phyloP scores from a whole-genome alignment of 192 early-diverging fungal species.

The Podochytrium sp. region DNA sequence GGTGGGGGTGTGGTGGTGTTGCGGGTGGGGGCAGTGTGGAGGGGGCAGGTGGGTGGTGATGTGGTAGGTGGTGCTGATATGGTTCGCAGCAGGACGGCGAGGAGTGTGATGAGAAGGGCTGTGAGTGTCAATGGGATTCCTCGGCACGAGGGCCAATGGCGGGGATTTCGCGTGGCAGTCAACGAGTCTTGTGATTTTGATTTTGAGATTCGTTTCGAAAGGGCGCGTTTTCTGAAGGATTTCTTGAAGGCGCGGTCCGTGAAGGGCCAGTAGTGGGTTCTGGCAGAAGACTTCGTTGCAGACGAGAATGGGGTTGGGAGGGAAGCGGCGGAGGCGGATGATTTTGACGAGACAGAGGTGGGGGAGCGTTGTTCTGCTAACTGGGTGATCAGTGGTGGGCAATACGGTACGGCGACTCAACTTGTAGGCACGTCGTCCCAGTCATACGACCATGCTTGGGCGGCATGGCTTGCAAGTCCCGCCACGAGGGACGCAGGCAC shows the following conservation, averaged over 20 bases:
- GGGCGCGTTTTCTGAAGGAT: background rate
- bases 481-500: background rate
- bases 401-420: background rate
- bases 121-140: too few species aligned
- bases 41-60: background rate
- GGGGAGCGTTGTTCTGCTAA: background rate
- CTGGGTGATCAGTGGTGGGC: background rate
- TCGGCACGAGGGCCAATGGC: too few species aligned
- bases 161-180: too few species aligned
- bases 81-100: background rate
- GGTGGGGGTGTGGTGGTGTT: background rate
- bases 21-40: background rate
- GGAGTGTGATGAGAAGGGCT: background rate
- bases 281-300: background rate
- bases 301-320: background rate
- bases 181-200: too few species aligned
- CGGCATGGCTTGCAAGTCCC: too few species aligned
- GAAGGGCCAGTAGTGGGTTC: slow-evolving; percentile 2
- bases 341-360: background rate
- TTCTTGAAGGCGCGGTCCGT: background rate
- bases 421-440: background rate
- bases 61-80: background rate
- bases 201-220: too few species aligned
- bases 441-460: background rate
- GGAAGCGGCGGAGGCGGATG: background rate